phyloP scores from a whole-genome alignment of 2,329 filamentous ascomycete genomes.

The Aspergillus ibericus region DNA sequence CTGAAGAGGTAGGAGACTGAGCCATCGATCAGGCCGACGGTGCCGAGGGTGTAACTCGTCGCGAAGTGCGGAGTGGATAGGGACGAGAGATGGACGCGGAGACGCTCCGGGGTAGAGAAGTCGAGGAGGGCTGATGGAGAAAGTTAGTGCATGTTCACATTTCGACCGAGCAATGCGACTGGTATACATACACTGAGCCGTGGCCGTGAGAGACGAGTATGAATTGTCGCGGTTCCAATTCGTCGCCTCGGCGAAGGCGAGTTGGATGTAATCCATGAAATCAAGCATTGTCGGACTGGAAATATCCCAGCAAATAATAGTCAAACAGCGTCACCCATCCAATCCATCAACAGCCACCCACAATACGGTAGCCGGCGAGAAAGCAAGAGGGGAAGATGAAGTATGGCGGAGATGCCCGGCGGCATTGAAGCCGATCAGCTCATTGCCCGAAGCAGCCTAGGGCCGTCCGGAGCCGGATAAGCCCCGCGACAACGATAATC shows the following conservation, averaged over 20 bases:
- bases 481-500: constrained; percentile 37
- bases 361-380: neutral
- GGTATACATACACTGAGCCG: constrained; percentile 65
- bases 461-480: constrained; percentile 33
- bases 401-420: no score
- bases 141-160: neutral
- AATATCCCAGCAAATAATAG: no score
- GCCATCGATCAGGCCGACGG: constrained; percentile 87
- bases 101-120: constrained; percentile 79
- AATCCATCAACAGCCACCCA: neutral
- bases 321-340: neutral
- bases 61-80: constrained; percentile 91
- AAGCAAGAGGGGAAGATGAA: constrained; percentile 7
- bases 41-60: constrained; percentile 88
- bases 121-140: constrained; percentile 71
- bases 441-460: constrained; percentile 35
- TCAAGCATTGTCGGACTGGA: constrained; percentile 68
- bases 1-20: constrained; percentile 97
- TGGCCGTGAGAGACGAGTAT: constrained; percentile 82
- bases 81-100: constrained; percentile 85
- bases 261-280: constrained; percentile 96
- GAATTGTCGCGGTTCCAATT: constrained; percentile 91
- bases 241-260: constrained; percentile 82
- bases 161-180: neutral
- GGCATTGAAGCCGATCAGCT: constrained; percentile 24